These are phyloP conservation scores for Ustulina deusta DNA, from an alignment of 2,329 filamentous ascomycete species.

Conservation along the genomic window DNA sequence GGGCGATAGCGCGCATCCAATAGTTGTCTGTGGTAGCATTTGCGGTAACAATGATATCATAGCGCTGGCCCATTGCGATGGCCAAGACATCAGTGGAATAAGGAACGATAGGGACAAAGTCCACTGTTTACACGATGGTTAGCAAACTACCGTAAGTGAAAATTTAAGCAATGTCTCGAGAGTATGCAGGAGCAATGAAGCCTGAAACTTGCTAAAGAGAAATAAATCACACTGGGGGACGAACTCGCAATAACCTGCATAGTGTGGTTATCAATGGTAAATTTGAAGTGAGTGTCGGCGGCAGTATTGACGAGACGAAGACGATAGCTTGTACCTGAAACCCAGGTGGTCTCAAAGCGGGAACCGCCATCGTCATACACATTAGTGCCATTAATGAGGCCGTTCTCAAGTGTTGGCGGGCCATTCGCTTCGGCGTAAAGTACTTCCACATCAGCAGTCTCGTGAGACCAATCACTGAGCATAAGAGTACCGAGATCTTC, in stretches of 20 bases:
- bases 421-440: slow-evolving; percentile 44
- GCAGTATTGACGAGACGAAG: slow-evolving; percentile 61
- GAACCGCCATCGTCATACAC: slow-evolving; percentile 46
- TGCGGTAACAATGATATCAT: slow-evolving; percentile 42
- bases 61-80: slow-evolving; percentile 46
- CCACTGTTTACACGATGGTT: too few relatives aligned
- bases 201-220: too few relatives aligned
- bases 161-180: too few relatives aligned
- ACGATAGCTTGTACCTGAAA: slow-evolving; percentile 56
- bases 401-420: slow-evolving; percentile 58
- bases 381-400: slow-evolving; percentile 51
- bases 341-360: slow-evolving; percentile 50
- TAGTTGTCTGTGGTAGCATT: slow-evolving; percentile 40
- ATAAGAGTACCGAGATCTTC: slow-evolving; percentile 71
- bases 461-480: slow-evolving; percentile 69
- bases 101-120: slow-evolving; percentile 68
- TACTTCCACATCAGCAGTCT: slow-evolving; percentile 56
- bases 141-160: too few relatives aligned
- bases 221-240: too few relatives aligned
- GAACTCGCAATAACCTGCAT: slow-evolving; percentile 67
- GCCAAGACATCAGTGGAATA: slow-evolving; percentile 61
- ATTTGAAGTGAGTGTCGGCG: slow-evolving; percentile 57
- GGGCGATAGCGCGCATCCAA: slow-evolving; percentile 49
- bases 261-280: slow-evolving; percentile 65
- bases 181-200: too few relatives aligned